phyloP scores from a whole-genome alignment of 176 grass and related monocot genomes.

The Avena sativa region DNA sequence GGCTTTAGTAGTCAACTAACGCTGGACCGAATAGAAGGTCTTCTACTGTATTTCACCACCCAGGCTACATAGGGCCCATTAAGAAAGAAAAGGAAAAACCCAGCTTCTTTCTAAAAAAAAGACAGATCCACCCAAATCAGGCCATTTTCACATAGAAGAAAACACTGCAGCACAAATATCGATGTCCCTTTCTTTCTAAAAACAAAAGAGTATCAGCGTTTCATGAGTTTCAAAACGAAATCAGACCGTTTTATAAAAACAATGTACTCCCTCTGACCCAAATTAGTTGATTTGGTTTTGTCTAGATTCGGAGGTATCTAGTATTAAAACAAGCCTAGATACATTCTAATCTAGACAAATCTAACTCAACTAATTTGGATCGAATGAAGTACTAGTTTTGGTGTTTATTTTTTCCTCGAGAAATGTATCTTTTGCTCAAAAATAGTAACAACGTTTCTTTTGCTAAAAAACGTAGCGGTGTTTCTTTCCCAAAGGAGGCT shows the following conservation, averaged over 20 bases:
- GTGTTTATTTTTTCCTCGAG: neutral
- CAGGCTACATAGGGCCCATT: neutral
- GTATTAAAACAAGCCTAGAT: too few relatives aligned
- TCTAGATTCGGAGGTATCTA: too few relatives aligned
- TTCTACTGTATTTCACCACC: neutral
- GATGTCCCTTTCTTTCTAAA: too few relatives aligned
- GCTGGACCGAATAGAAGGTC: neutral
- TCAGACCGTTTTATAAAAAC: too few relatives aligned
- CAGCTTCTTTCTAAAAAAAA: neutral
- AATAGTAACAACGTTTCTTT: neutral
- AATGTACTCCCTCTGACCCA: too few relatives aligned
- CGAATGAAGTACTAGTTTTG: neutral
- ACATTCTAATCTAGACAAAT: too few relatives aligned
- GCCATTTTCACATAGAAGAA: neutral
- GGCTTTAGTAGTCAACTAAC: neutral
- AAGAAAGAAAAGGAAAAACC: neutral
- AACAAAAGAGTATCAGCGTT: neutral
- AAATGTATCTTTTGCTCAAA: too few relatives aligned
- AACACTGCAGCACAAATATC: neutral
- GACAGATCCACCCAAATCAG: neutral
- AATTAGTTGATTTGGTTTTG: too few relatives aligned
- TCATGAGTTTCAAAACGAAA: too few relatives aligned
- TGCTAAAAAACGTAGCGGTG: neutral
- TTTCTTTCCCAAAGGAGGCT: neutral
- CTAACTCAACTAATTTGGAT: too few relatives aligned